Percentiles rank a stretch among this genome's conserved stretches.
Evolutionary conservation across 768 basidiomycete species (phyloP).

Genomic region (Pulveroboletus sp.): DNA sequence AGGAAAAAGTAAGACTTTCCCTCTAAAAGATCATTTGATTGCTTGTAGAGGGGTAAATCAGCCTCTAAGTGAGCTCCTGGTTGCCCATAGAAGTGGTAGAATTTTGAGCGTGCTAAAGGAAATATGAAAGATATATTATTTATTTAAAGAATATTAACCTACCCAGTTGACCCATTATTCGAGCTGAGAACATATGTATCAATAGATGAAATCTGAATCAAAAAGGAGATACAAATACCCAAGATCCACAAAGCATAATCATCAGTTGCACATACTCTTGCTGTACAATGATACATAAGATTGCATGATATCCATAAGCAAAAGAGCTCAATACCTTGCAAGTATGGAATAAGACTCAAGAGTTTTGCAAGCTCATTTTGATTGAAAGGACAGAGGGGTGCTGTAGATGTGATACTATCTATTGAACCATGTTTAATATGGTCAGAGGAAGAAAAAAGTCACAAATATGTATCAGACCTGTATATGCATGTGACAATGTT

Average conservation of each 20-base stretch:
- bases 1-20: background rate
- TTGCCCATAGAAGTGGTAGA: slow-evolving; percentile 1
- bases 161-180: background rate
- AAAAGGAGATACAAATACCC: background rate
- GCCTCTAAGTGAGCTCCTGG: slow-evolving; percentile 1
- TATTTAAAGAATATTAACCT: background rate
- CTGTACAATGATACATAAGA: too few species aligned
- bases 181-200: background rate
- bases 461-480: background rate
- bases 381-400: background rate
- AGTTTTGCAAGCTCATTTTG: background rate
- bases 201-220: background rate
- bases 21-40: background rate
- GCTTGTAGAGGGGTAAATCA: background rate
- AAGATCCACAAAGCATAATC: background rate
- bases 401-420: background rate
- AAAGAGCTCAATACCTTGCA: background rate
- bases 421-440: too few species aligned
- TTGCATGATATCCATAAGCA: too few species aligned
- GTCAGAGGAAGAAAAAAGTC: too few species aligned
- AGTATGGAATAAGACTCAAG: background rate
- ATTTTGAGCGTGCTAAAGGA: background rate
- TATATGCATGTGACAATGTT: background rate
- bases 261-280: background rate
- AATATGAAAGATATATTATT: too few species aligned